A percentile compares a stretch with the other conserved stretches of the same genome.
These are phyloP conservation scores for Gossypium anomalum DNA, from an alignment of 345 rosid genomes.

Conservation along the genomic window DNA sequence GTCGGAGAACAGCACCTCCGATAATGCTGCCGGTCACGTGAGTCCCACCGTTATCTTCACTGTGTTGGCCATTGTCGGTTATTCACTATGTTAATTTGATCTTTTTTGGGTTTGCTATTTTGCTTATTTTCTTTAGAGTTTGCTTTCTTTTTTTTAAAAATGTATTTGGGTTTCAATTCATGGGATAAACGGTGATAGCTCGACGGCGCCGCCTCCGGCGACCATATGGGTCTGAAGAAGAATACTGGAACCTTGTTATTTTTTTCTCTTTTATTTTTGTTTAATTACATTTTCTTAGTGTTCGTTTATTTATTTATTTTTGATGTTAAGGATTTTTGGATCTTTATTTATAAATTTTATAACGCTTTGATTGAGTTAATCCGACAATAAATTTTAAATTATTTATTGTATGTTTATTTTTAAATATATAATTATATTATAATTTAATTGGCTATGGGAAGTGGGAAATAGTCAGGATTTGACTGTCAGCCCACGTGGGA, in stretches of 20 bases:
- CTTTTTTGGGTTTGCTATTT: not conserved
- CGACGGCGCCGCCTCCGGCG: not conserved
- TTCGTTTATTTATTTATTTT: not conserved
- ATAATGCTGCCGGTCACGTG: conserved; percentile 37
- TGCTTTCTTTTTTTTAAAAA: conserved; percentile 11
- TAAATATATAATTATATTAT: too few species aligned
- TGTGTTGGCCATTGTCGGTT: conserved; percentile 28
- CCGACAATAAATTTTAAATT: too few species aligned
- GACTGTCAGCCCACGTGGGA: not conserved
- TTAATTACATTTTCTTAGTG: not conserved
- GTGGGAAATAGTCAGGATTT: not conserved
- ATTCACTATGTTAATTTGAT: conserved; percentile 30
- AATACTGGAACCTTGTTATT: not conserved
- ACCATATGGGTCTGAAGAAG: not conserved
- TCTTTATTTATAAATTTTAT: too few species aligned
- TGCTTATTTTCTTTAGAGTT: conserved; percentile 1
- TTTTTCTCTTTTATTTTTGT: not conserved
- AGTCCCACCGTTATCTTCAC: conserved; percentile 23
- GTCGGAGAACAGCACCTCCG: conserved; percentile 51
- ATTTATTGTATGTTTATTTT: too few species aligned
- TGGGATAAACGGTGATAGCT: not conserved
- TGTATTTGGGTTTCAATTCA: conserved; percentile 12
- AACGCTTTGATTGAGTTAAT: too few species aligned
- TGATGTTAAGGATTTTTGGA: too few species aligned
- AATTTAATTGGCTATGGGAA: too few species aligned